Evolutionary conservation across 768 basidiomycete species (phyloP).

Genomic region (Kwoniella heveanensis): DNA sequence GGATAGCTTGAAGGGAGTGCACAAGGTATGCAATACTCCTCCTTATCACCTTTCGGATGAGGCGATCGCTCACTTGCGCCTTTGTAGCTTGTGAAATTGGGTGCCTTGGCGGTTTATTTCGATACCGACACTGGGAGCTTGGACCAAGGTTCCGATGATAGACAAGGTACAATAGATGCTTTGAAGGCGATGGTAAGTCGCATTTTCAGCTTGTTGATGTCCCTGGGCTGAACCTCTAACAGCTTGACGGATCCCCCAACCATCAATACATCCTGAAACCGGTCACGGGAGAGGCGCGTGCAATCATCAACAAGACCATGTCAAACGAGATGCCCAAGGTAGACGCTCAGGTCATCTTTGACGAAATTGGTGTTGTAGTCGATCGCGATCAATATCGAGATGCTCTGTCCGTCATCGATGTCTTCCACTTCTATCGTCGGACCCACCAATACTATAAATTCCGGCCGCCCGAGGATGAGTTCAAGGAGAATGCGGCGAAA

Average conservation of each 20-base stretch:
- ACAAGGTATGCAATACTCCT: slow-evolving; percentile 70
- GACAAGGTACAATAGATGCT: slow-evolving; percentile 67
- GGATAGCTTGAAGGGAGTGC: slow-evolving; percentile 79
- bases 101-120: slow-evolving; percentile 88
- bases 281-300: slow-evolving; percentile 92
- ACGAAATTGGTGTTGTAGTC: slow-evolving; percentile 87
- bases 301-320: slow-evolving; percentile 78
- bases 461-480: slow-evolving; percentile 68
- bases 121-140: slow-evolving; percentile 87
- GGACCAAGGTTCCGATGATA: slow-evolving; percentile 63
- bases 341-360: slow-evolving; percentile 82
- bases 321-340: slow-evolving; percentile 76
- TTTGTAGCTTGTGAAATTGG: slow-evolving; percentile 74
- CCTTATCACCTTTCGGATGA: too few relatives aligned
- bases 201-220: not conserved
- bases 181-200: slow-evolving; percentile 71
- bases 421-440: slow-evolving; percentile 93
- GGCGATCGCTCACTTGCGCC: too few relatives aligned
- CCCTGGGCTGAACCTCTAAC: not conserved
- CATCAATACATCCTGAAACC: slow-evolving; percentile 96
- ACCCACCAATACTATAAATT: slow-evolving; percentile 76
- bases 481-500: slow-evolving; percentile 64
- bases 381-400: slow-evolving; percentile 95
- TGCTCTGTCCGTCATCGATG: slow-evolving; percentile 85
- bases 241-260: slow-evolving; percentile 54